phyloP scores from a whole-genome alignment of 495 filamentous ascomycete species.

The Penicillium daleae region DNA sequence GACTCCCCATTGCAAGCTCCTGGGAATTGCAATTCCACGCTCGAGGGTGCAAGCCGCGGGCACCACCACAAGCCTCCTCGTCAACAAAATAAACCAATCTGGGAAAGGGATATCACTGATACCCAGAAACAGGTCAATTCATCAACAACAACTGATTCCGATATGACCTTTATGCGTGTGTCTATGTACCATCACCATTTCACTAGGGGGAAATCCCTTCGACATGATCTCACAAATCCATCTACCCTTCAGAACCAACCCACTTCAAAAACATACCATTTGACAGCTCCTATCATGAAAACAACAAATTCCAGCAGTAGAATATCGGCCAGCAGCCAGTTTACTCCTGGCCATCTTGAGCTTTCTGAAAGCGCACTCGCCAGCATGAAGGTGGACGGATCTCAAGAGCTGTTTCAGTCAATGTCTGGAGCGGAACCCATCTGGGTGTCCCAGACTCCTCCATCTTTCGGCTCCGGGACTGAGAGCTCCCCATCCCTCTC shows the following conservation, averaged over 20 bases:
- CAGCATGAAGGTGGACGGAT: background rate
- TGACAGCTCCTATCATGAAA: background rate
- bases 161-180: background rate
- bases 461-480: conserved; percentile 3
- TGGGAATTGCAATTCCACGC: background rate
- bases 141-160: background rate
- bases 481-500: conserved; percentile 15
- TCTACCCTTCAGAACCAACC: background rate
- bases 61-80: background rate
- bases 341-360: background rate
- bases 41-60: background rate
- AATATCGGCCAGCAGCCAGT: too few relatives aligned
- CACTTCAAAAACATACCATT: background rate
- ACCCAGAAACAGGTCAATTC: background rate
- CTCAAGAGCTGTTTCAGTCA: background rate
- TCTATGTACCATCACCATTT: background rate
- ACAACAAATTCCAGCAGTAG: background rate
- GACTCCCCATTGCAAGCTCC: background rate
- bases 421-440: background rate
- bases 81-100: background rate
- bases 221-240: background rate
- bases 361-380: background rate
- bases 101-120: background rate
- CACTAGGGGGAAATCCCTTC: background rate
- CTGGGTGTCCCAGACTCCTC: conserved; percentile 4